Evolutionary conservation across 2,329 filamentous ascomycete genomes (phyloP), one percentile per base, ranked within the genome.

Genomic region (Trichoderma cornu-damae): DNA sequence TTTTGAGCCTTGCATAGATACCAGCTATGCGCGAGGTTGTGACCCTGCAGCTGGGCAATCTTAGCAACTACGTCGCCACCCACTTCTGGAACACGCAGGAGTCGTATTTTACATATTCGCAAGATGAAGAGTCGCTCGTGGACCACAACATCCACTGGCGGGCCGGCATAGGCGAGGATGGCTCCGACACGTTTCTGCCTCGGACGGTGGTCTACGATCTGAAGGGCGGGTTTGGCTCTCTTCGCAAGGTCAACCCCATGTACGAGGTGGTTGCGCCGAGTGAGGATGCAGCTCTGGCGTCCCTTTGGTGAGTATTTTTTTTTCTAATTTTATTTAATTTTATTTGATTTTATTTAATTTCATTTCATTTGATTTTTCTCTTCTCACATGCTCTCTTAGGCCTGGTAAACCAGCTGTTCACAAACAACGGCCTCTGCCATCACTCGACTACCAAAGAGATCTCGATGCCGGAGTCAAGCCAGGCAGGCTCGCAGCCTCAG

Each of bases 11-110:
- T 24, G 6, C n/a, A 28, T 35, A 49, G 32, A 49, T 14, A 35
- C 3, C 16, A 32, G 35, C 34, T 12, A 97, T 99, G 94, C 90
- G 92, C 73, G 94, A 99, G 74, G 90, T 97, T 61, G 79, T 99
- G 61, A 96, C 93, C 0, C 78, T 99, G 44, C 94, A 99, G 78
- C 85, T 97, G 60, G 94, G 94, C 42, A 88, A 96, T 70, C 86
- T 89, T 69, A 92, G 89, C 70, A 99, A 99, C 72, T 96, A 96
- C 67, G 77, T 95, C 20, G 92, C 88, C 28, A 95, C 92, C 0
- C 94, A 99, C 75, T 99, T 96, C 72, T 99, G 94, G 94, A 99
- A 99, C 67, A 80, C 89, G 5, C 93, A 96, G 88, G 94, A 99
- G 78, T 96, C 93, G 1, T 99, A 99, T 73, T 97, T 97, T 69